These are phyloP conservation scores for Triticum dicoccoides DNA, from an alignment of 176 grass and related monocot species.

Conservation along the genomic window DNA sequence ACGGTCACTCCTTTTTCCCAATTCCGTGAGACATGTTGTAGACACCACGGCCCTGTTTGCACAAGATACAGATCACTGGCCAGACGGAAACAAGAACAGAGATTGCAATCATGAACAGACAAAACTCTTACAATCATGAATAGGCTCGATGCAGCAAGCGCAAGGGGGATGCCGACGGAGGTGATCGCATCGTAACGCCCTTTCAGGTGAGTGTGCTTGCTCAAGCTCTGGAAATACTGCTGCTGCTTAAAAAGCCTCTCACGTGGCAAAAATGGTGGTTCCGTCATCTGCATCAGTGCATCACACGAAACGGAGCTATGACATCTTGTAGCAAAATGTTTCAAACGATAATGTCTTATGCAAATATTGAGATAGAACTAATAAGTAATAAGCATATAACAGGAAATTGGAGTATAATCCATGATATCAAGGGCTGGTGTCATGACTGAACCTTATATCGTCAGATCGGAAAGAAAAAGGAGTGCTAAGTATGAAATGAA, in stretches of 20 bases:
- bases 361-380: too few species aligned
- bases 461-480: too few species aligned
- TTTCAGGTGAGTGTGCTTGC: slow-evolving; percentile 64
- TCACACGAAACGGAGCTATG: background rate
- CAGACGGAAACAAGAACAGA: too few species aligned
- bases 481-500: too few species aligned
- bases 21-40: slow-evolving; percentile 61
- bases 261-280: slow-evolving; percentile 41
- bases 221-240: slow-evolving; percentile 48
- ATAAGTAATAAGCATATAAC: too few species aligned
- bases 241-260: slow-evolving; percentile 59
- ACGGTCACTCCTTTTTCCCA: slow-evolving; percentile 52
- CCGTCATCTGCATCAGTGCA: slow-evolving; percentile 49
- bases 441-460: too few species aligned
- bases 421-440: too few species aligned
- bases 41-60: slow-evolving; percentile 43
- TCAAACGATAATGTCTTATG: too few species aligned
- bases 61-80: background rate
- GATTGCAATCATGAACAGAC: too few species aligned
- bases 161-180: slow-evolving; percentile 56
- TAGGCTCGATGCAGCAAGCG: slow-evolving; percentile 37
- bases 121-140: too few species aligned
- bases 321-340: background rate
- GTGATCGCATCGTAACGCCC: slow-evolving; percentile 55
- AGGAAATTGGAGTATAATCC: too few species aligned